A percentile compares a stretch with the other conserved stretches of the same genome.
phyloP scores from a whole-genome alignment of 2,329 filamentous ascomycete genomes.

The Penicillium sclerotiorum region DNA sequence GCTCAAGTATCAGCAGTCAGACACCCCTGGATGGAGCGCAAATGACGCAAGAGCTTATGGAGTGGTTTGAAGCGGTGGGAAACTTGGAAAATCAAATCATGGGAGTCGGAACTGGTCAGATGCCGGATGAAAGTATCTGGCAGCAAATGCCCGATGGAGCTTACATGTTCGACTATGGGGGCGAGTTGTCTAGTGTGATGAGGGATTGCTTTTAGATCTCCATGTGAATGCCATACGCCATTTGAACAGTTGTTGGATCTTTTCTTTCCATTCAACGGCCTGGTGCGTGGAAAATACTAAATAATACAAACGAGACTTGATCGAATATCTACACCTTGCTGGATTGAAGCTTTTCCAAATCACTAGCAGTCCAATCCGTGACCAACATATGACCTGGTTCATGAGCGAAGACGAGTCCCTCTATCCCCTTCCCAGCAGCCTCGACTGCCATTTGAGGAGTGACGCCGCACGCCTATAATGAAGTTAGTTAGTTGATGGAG shows the following conservation, averaged over 20 bases:
- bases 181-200: constrained; percentile 61
- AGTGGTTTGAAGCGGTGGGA: constrained; percentile 64
- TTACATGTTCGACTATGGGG: constrained; percentile 55
- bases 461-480: constrained; percentile 65
- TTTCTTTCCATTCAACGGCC: not conserved
- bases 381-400: constrained; percentile 65
- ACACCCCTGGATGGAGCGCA: constrained; percentile 55
- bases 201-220: constrained; percentile 45
- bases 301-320: too few relatives aligned
- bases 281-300: too few relatives aligned
- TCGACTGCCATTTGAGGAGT: constrained; percentile 68
- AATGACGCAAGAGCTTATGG: constrained; percentile 61
- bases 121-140: constrained; percentile 22
- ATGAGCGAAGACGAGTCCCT: constrained; percentile 63
- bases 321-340: not conserved
- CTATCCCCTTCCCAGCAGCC: constrained; percentile 49
- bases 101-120: constrained; percentile 30
- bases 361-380: constrained; percentile 54
- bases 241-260: too few relatives aligned
- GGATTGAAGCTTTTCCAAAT: constrained; percentile 30
- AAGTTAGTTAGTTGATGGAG: not conserved
- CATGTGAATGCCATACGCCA: not conserved
- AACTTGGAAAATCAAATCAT: constrained; percentile 50
- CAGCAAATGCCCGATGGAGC: constrained; percentile 35
- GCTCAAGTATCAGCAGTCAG: constrained; percentile 56